These are phyloP conservation scores for Boletus speciosus DNA, from an alignment of 768 basidiomycete genomes.

Conservation along the genomic window DNA sequence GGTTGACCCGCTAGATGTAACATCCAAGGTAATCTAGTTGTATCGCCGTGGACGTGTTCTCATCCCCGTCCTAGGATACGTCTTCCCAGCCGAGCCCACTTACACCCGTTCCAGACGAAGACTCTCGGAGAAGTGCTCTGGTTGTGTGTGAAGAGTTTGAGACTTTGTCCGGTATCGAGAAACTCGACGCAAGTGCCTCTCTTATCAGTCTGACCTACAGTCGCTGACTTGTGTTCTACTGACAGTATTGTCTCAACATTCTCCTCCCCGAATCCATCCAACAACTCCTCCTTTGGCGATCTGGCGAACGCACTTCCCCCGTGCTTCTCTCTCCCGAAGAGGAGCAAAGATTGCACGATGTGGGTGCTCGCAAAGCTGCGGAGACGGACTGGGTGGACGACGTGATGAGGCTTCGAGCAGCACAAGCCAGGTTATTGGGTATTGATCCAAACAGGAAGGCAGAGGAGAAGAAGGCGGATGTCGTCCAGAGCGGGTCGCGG, in stretches of 20 bases:
- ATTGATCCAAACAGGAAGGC: slow-evolving; percentile 27
- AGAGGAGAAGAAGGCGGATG: slow-evolving; percentile 22
- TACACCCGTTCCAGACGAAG: slow-evolving; percentile 16
- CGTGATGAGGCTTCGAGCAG: slow-evolving; percentile 40
- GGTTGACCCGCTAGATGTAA: slow-evolving; percentile 1
- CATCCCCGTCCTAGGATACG: slow-evolving; percentile 11
- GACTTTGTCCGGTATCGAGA: slow-evolving; percentile 42
- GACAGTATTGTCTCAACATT: slow-evolving; percentile 68
- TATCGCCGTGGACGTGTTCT: not conserved
- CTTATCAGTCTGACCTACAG: not conserved
- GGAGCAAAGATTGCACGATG: slow-evolving; percentile 51
- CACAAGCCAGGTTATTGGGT: slow-evolving; percentile 38
- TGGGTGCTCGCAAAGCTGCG: slow-evolving; percentile 44
- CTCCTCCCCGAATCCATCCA: slow-evolving; percentile 68
- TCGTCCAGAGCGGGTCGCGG: slow-evolving; percentile 26
- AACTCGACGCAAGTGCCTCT: slow-evolving; percentile 44
- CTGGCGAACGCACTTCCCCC: slow-evolving; percentile 50
- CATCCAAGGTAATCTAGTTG: slow-evolving; percentile 11
- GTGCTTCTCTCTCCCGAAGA: slow-evolving; percentile 49
- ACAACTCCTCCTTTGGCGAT: slow-evolving; percentile 73
- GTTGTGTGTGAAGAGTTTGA: slow-evolving; percentile 44
- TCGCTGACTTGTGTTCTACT: not conserved
- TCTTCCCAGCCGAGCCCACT: slow-evolving; percentile 22
- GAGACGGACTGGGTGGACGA: slow-evolving; percentile 72
- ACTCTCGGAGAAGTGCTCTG: slow-evolving; percentile 13